Evolutionary conservation across 495 filamentous ascomycete species (phyloP), one percentile per base, ranked within the genome.

Genomic region (Podospora conica): DNA sequence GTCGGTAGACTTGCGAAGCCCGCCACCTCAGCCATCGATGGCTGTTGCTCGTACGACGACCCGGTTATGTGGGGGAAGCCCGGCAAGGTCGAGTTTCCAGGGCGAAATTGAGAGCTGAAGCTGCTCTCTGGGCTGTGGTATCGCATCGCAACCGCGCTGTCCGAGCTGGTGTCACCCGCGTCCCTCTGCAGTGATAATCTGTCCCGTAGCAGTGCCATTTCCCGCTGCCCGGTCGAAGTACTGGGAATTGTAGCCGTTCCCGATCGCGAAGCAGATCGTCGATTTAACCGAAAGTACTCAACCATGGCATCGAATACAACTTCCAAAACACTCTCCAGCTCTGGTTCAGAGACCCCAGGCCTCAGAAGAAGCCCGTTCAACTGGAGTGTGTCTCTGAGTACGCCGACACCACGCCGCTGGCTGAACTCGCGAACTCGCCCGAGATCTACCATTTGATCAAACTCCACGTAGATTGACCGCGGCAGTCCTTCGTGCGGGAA

Each of bases 361-460:
- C 23, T 29, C 55, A 25, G 1, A 12, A 21, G 10, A 21, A 21
- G 23, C 2, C 64, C 64, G 15, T 11, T 15, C n/a, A 56, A 25
- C 8, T 29, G 64, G 15, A 65, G 27, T 21, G 53, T 58, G 15
- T 65, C 56, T 23, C n/a, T n/a, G 18, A 65, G 29, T 15, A 65
- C 53, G 55, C n/a, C 12, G 1, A 55, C 61, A 55, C 61, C 61
- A 9, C 27, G 7, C 15, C 61, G 61, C 10, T 25, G 61, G 48
- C 40, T 24, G 22, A 62, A 68, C 53, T 71, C 69, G 18, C 48
- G 48, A 12, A 69, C 63, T 0, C 29, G 29, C 11, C 61, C 65
- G 3, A 73, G 23, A 21, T 73, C 69, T 53, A 64, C 64, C 20
- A 68, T 68, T 18, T 68, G 65, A 0, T 68, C 65, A 3, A 56